These are phyloP conservation scores for Coccinonectria pachysandricola DNA, from an alignment of 2,329 filamentous ascomycete genomes.

Conservation along the genomic window DNA sequence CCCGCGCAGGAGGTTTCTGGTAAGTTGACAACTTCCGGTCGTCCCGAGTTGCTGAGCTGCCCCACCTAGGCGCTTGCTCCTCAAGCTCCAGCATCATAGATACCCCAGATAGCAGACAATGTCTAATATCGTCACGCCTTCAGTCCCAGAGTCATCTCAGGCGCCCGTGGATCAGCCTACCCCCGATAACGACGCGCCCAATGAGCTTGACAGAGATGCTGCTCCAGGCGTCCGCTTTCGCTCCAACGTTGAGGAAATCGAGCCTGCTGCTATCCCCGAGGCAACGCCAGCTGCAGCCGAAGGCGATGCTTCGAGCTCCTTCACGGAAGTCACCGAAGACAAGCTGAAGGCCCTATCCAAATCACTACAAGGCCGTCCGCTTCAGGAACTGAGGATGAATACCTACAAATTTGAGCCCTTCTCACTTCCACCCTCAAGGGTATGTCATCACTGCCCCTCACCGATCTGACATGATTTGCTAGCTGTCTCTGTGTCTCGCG, in stretches of 20 bases:
- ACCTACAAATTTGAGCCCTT: conserved; percentile 86
- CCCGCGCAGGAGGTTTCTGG: conserved; percentile 13
- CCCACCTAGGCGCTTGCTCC: conserved; percentile 18
- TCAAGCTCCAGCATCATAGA: conserved; percentile 4
- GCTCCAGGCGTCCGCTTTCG: conserved; percentile 58
- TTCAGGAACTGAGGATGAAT: conserved; percentile 75
- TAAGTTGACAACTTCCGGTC: conserved; percentile 15
- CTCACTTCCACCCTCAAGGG: conserved; percentile 74
- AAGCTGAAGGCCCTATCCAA: conserved; percentile 63
- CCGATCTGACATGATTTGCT: no score
- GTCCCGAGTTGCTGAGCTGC: conserved; percentile 15
- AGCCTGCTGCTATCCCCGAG: conserved; percentile 32
- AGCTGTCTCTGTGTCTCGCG: no score
- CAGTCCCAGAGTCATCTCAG: conserved; percentile 7
- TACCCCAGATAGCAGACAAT: conserved; percentile 12
- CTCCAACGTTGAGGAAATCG: conserved; percentile 59
- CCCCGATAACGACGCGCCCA: conserved; percentile 4
- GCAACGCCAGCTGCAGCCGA: conserved; percentile 17
- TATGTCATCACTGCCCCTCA: conserved; percentile 42
- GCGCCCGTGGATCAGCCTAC: conserved; percentile 5
- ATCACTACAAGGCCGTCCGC: conserved; percentile 59
- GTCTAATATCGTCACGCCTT: conserved; percentile 4
- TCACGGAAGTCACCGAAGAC: conserved; percentile 41
- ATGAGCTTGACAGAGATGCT: conserved; percentile 15
- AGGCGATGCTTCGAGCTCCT: conserved; percentile 17